A percentile compares a stretch with the other conserved stretches of the same genome.
phyloP scores from a whole-genome alignment of 345 rosid genomes.

The Pistacia integerrima region DNA sequence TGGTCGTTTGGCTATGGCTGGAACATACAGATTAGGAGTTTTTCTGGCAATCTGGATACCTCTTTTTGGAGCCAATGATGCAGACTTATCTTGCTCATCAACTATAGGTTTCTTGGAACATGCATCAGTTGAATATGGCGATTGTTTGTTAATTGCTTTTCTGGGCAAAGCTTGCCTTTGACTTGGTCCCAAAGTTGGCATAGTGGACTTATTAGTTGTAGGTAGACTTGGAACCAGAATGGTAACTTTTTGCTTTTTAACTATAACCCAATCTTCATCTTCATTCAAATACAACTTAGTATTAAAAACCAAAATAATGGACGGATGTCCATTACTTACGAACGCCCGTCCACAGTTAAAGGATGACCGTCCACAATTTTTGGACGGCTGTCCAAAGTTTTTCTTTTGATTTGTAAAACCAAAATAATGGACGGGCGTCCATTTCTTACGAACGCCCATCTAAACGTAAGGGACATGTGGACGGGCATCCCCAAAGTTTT shows the following conservation, averaged over 20 bases:
- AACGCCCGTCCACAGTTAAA: no score
- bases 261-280: slow-evolving; percentile 71
- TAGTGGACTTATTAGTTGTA: slow-evolving; percentile 21
- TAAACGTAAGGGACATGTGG: no score
- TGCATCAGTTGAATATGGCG: slow-evolving; percentile 26
- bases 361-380: no score
- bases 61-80: slow-evolving; percentile 19
- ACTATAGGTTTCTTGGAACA: slow-evolving; percentile 22
- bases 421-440: no score
- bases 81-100: slow-evolving; percentile 40
- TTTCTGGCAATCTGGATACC: slow-evolving; percentile 19
- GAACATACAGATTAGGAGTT: slow-evolving; percentile 23
- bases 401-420: no score
- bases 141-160: slow-evolving; percentile 22
- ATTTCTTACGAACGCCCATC: no score
- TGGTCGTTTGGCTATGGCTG: slow-evolving; percentile 25
- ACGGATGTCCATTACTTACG: no score
- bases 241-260: slow-evolving; percentile 69
- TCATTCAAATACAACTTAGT: slow-evolving; percentile 26
- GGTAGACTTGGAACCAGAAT: slow-evolving; percentile 64
- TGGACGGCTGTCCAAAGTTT: no score
- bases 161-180: slow-evolving; percentile 30
- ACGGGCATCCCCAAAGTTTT: no score
- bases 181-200: slow-evolving; percentile 39
- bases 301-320: background rate